Evolutionary conservation across 2,329 filamentous ascomycete species (phyloP).

Genomic region (Diplodia scrobiculata): DNA sequence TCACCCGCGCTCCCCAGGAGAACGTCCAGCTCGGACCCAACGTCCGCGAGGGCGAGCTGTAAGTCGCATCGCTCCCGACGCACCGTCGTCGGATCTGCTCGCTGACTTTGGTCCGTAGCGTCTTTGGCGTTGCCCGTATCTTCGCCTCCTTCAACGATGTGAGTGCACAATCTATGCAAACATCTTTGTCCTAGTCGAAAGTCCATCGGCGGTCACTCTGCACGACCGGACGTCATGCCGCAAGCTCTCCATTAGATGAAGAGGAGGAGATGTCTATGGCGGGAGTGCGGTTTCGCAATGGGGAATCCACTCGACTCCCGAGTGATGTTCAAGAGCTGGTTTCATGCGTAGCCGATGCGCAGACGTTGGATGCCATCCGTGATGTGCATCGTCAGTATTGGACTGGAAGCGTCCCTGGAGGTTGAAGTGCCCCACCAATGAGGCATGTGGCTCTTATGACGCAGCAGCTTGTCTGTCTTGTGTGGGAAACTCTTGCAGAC

Average conservation of each 20-base stretch:
- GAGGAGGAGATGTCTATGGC: not conserved
- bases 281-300: not conserved
- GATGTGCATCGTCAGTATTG: too few relatives aligned
- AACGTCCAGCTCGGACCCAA: conserved; percentile 93
- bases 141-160: conserved; percentile 72
- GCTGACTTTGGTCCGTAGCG: conserved; percentile 43
- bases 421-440: too few relatives aligned
- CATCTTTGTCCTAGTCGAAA: not conserved
- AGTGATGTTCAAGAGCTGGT: not conserved
- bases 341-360: not conserved
- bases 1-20: conserved; percentile 78
- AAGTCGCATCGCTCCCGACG: not conserved
- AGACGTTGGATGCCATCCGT: too few relatives aligned
- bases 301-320: not conserved
- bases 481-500: not conserved
- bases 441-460: too few relatives aligned
- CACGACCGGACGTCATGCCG: not conserved
- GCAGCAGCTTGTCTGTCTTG: too few relatives aligned
- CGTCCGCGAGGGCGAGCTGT: conserved; percentile 80
- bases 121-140: conserved; percentile 97
- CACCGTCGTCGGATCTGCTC: not conserved
- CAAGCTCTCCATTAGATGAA: not conserved
- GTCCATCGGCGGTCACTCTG: not conserved
- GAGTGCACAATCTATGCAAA: not conserved
- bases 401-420: too few relatives aligned